These are phyloP conservation scores for Pichia californica DNA, from an alignment of 805 yeast genomes.

Conservation along the genomic window DNA sequence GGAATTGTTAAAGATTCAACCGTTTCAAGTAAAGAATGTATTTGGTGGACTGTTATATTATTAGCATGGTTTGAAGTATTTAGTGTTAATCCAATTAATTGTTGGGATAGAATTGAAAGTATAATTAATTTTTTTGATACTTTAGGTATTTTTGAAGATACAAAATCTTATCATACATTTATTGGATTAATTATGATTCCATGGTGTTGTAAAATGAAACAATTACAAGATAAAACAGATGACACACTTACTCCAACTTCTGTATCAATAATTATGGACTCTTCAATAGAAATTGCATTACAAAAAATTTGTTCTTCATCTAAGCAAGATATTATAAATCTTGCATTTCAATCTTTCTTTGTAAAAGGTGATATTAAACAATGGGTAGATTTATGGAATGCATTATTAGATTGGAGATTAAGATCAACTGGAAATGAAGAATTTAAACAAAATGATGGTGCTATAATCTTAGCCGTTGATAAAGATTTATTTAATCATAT, in stretches of 20 bases:
- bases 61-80: slow-evolving; percentile 39
- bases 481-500: slow-evolving; percentile 5
- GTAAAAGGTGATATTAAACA: slow-evolving; percentile 29
- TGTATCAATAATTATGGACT: neutral
- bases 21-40: slow-evolving; percentile 3
- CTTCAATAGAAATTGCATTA: neutral
- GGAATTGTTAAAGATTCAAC: slow-evolving; percentile 1
- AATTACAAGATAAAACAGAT: neutral
- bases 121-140: slow-evolving; percentile 31
- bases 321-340: neutral
- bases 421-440: slow-evolving; percentile 3
- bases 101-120: slow-evolving; percentile 35
- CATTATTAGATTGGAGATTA: slow-evolving; percentile 5
- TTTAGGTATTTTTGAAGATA: slow-evolving; percentile 23
- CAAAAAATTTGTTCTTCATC: neutral
- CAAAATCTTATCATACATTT: slow-evolving; percentile 2
- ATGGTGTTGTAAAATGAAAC: slow-evolving; percentile 2
- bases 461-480: slow-evolving; percentile 9
- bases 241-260: neutral
- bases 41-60: slow-evolving; percentile 34
- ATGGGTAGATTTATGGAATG: slow-evolving; percentile 36
- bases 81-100: slow-evolving; percentile 29
- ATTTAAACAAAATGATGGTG: slow-evolving; percentile 7
- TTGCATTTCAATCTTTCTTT: slow-evolving; percentile 2
- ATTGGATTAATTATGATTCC: slow-evolving; percentile 1